These are phyloP conservation scores for Fusarium sp. DNA, from an alignment of 2,329 filamentous ascomycete species.

Conservation along the genomic window DNA sequence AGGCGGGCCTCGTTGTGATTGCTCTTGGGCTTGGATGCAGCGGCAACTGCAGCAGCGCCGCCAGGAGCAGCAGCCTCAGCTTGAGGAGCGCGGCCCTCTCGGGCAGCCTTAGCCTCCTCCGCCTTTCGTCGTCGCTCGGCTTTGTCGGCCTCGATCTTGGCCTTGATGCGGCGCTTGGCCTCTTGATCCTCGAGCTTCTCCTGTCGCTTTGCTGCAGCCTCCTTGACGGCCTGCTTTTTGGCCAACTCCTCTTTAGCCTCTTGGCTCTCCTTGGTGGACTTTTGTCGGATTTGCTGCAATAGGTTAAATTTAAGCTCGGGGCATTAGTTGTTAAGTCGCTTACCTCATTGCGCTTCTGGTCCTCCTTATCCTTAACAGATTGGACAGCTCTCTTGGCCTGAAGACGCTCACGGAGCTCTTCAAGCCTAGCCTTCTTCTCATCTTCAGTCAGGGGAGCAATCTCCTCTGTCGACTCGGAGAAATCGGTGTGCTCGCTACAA, in stretches of 20 bases:
- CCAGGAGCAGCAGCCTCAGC: conserved; percentile 58
- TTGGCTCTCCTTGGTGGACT: conserved; percentile 88
- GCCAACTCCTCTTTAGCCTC: conserved; percentile 90
- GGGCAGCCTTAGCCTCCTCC: conserved; percentile 83
- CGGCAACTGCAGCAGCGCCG: conserved; percentile 59
- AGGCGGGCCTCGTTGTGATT: conserved; percentile 85
- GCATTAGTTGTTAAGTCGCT: neutral
- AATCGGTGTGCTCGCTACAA: conserved; percentile 82
- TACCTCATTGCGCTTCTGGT: conserved; percentile 87
- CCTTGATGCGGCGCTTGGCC: conserved; percentile 88
- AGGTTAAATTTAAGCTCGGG: neutral
- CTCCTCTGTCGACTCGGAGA: conserved; percentile 92
- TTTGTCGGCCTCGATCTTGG: conserved; percentile 95
- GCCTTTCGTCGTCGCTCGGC: conserved; percentile 86
- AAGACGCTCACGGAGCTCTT: conserved; percentile 77
- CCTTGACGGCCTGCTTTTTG: conserved; percentile 91
- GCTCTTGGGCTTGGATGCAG: conserved; percentile 69
- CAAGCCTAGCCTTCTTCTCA: conserved; percentile 84
- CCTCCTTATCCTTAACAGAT: conserved; percentile 79
- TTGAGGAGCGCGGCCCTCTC: conserved; percentile 76
- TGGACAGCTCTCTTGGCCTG: conserved; percentile 77
- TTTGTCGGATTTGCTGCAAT: conserved; percentile 76
- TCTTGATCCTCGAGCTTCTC: conserved; percentile 89
- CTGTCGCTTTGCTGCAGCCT: conserved; percentile 84
- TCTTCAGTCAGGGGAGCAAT: conserved; percentile 91